These are phyloP conservation scores for Silene latifolia DNA, from an alignment of 148 eudicot species.

Conservation along the genomic window DNA sequence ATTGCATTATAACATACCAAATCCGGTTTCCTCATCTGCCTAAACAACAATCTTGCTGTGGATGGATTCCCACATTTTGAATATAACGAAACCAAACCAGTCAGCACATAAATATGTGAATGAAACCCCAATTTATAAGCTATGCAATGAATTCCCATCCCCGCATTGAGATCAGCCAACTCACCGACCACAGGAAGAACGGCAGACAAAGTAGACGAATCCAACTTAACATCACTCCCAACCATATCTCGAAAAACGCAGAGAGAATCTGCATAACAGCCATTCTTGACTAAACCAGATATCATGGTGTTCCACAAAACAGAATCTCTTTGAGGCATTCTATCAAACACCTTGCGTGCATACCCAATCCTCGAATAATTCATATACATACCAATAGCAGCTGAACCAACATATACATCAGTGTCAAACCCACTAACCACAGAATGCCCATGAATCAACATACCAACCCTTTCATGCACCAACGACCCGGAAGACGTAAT, in stretches of 20 bases:
- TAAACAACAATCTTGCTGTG: conserved; percentile 51
- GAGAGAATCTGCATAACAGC: conserved; percentile 42
- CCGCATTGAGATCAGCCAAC: conserved; percentile 52
- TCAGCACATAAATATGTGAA: conserved; percentile 49
- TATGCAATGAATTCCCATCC: conserved; percentile 59
- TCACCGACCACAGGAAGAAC: conserved; percentile 31
- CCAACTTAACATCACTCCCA: conserved; percentile 30
- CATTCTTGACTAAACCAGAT: conserved; percentile 63
- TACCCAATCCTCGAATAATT: conserved; percentile 29
- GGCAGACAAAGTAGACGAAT: conserved; percentile 58
- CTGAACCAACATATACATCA: conserved; percentile 73
- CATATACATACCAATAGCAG: conserved; percentile 49
- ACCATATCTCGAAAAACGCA: conserved; percentile 57
- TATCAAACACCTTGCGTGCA: no score
- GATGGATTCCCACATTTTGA: conserved; percentile 60
- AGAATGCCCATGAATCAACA: conserved; percentile 49
- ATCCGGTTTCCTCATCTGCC: conserved; percentile 49
- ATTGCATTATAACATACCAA: conserved; percentile 71
- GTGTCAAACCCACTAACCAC: conserved; percentile 49
- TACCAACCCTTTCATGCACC: conserved; percentile 34
- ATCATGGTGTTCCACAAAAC: conserved; percentile 78
- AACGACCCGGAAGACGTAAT: conserved; percentile 41
- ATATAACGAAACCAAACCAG: conserved; percentile 64
- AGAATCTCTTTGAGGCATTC: conserved; percentile 50
- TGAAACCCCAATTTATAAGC: conserved; percentile 50